phyloP scores from a whole-genome alignment of 768 basidiomycete species.

The Boletus reticulatus region DNA sequence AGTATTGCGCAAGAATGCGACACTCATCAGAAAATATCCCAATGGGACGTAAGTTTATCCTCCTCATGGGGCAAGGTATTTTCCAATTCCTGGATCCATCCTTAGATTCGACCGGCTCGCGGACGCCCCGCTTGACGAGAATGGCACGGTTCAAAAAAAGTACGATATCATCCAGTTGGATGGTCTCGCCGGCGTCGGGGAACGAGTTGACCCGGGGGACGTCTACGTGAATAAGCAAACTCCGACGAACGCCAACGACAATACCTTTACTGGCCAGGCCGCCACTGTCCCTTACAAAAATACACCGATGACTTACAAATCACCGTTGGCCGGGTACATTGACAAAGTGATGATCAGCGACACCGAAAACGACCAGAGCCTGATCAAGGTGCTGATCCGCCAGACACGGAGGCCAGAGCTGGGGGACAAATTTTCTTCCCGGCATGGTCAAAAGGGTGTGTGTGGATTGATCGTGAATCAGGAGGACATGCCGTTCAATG shows the following conservation, averaged over 20 bases:
- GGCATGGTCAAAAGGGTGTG: slow-evolving; percentile 99
- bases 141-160: slow-evolving; percentile 73
- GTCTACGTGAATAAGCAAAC: slow-evolving; percentile 97
- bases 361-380: slow-evolving; percentile 92
- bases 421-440: slow-evolving; percentile 97
- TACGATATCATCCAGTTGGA: slow-evolving; percentile 92
- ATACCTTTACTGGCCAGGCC: slow-evolving; percentile 81
- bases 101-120: slow-evolving; percentile 88
- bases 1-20: slow-evolving; percentile 93
- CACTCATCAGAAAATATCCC: slow-evolving; percentile 92
- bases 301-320: slow-evolving; percentile 89
- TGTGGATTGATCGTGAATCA: slow-evolving; percentile 99
- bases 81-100: slow-evolving; percentile 1
- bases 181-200: slow-evolving; percentile 93
- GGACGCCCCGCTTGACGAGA: slow-evolving; percentile 85
- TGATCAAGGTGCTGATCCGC: slow-evolving; percentile 96
- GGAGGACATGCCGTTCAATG: slow-evolving; percentile 99
- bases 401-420: slow-evolving; percentile 96
- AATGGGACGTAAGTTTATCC: slow-evolving; percentile 86
- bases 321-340: slow-evolving; percentile 88
- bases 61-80: slow-evolving; percentile 10
- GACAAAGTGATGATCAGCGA: slow-evolving; percentile 99
- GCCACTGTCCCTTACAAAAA: slow-evolving; percentile 88
- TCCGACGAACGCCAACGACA: slow-evolving; percentile 91
- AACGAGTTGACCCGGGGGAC: slow-evolving; percentile 89